These are phyloP conservation scores for Aspergillus carlsbadensis DNA, from an alignment of 495 filamentous ascomycete species.

Conservation along the genomic window DNA sequence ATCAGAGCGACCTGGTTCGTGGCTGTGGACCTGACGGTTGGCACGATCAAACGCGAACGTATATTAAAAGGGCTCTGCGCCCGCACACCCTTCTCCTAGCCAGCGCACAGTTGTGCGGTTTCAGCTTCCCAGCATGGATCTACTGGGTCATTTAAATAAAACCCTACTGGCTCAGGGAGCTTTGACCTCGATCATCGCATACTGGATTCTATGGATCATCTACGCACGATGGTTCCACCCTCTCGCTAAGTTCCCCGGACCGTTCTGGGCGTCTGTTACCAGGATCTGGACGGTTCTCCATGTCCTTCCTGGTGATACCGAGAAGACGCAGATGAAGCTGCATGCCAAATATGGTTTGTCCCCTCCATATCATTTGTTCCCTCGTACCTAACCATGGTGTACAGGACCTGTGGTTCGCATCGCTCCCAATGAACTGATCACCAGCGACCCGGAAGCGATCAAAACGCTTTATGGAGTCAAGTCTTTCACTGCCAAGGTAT, in stretches of 20 bases:
- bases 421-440: constrained; percentile 30
- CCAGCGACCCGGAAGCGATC: constrained; percentile 25
- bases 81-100: too few relatives aligned
- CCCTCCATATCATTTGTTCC: background rate
- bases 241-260: constrained; percentile 16
- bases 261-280: constrained; percentile 14
- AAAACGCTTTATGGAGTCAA: constrained; percentile 32
- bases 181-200: background rate
- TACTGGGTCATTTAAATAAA: too few relatives aligned
- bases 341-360: constrained; percentile 14
- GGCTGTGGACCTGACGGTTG: too few relatives aligned
- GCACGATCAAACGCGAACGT: too few relatives aligned
- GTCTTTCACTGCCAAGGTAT: constrained; percentile 19
- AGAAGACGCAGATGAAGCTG: constrained; percentile 13
- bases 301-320: constrained; percentile 10
- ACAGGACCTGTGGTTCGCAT: constrained; percentile 26
- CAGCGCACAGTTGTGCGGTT: too few relatives aligned
- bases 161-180: background rate
- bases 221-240: constrained; percentile 21
- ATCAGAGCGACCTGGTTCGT: too few relatives aligned
- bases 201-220: constrained; percentile 19
- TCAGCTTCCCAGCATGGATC: too few relatives aligned
- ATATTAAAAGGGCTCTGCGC: too few relatives aligned
- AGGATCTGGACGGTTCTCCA: constrained; percentile 17
- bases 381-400: background rate